These are phyloP conservation scores for Mallotus repandus DNA, from an alignment of 441 rosid genomes.

Conservation along the genomic window DNA sequence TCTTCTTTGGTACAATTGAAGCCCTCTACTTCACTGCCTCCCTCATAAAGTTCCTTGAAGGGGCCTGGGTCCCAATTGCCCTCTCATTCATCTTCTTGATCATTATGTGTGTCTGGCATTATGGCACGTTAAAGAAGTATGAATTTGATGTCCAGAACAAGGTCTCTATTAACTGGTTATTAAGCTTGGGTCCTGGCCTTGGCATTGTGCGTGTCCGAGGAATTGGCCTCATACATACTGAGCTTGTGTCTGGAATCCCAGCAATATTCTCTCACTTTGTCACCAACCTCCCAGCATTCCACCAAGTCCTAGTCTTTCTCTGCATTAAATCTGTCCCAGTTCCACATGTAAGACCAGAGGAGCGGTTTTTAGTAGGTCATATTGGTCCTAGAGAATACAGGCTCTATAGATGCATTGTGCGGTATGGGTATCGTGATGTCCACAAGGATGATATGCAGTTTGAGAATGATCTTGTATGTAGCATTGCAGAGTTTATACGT, in stretches of 20 bases:
- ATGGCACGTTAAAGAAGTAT: slow-evolving; percentile 70
- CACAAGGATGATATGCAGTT: slow-evolving; percentile 89
- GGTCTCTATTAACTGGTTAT: slow-evolving; percentile 87
- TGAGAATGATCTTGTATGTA: slow-evolving; percentile 85
- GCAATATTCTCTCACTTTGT: slow-evolving; percentile 95
- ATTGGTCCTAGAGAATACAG: slow-evolving; percentile 75
- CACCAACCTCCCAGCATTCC: slow-evolving; percentile 96
- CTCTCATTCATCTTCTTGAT: slow-evolving; percentile 67
- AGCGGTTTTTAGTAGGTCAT: slow-evolving; percentile 76
- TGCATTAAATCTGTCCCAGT: slow-evolving; percentile 93
- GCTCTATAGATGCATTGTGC: slow-evolving; percentile 82
- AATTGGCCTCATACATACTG: slow-evolving; percentile 84
- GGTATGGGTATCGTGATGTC: slow-evolving; percentile 82
- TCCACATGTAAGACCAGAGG: slow-evolving; percentile 82
- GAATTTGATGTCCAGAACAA: slow-evolving; percentile 86
- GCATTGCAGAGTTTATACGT: slow-evolving; percentile 81
- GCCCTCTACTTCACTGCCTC: slow-evolving; percentile 93
- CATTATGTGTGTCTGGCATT: slow-evolving; percentile 87
- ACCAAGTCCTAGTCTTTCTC: slow-evolving; percentile 82
- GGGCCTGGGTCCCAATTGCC: slow-evolving; percentile 97
- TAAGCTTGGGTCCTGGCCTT: slow-evolving; percentile 67
- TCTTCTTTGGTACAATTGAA: slow-evolving; percentile 80
- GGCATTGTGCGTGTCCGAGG: slow-evolving; percentile 91
- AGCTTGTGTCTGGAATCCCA: slow-evolving; percentile 88
- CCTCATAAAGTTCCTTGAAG: slow-evolving; percentile 81